Evolutionary conservation across 306 rosid genomes (phyloP).

Genomic region (Cicer bijugum): DNA sequence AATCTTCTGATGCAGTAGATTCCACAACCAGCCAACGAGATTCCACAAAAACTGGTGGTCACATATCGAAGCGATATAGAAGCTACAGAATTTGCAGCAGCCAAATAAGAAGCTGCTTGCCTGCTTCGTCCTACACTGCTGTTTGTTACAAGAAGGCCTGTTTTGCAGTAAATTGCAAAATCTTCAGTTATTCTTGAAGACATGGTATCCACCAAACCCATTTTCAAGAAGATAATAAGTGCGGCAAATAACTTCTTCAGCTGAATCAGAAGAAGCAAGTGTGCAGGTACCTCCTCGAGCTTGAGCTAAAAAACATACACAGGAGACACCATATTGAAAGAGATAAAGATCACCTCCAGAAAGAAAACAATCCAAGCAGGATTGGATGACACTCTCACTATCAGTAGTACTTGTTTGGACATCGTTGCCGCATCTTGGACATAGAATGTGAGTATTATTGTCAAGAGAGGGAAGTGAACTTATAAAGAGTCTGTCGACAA

Average conservation of each 20-base stretch:
- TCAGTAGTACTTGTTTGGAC: constrained; percentile 43
- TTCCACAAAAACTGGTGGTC: constrained; percentile 44
- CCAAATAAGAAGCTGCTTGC: constrained; percentile 58
- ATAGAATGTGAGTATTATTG: constrained; percentile 46
- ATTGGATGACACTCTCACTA: constrained; percentile 52
- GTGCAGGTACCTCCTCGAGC: constrained; percentile 84
- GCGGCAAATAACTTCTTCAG: constrained; percentile 55
- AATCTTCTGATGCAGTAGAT: constrained; percentile 55
- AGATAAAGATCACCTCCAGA: constrained; percentile 57
- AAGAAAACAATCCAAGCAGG: constrained; percentile 75
- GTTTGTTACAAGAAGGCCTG: constrained; percentile 57
- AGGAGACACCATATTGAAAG: constrained; percentile 63
- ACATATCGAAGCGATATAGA: constrained; percentile 51
- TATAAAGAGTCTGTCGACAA: constrained; percentile 46
- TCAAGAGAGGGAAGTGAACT: constrained; percentile 52
- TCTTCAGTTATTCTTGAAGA: constrained; percentile 78
- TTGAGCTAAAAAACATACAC: constrained; percentile 59
- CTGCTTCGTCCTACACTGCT: constrained; percentile 65
- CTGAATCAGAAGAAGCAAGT: constrained; percentile 57
- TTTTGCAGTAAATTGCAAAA: constrained; percentile 87
- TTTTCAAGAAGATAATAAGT: constrained; percentile 65
- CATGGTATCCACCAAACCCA: constrained; percentile 66
- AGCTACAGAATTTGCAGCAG: constrained; percentile 53
- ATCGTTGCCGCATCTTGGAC: constrained; percentile 62
- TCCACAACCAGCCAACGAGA: constrained; percentile 52